These are phyloP conservation scores for Calonectria leucothoes DNA, from an alignment of 2,329 filamentous ascomycete genomes.

Conservation along the genomic window DNA sequence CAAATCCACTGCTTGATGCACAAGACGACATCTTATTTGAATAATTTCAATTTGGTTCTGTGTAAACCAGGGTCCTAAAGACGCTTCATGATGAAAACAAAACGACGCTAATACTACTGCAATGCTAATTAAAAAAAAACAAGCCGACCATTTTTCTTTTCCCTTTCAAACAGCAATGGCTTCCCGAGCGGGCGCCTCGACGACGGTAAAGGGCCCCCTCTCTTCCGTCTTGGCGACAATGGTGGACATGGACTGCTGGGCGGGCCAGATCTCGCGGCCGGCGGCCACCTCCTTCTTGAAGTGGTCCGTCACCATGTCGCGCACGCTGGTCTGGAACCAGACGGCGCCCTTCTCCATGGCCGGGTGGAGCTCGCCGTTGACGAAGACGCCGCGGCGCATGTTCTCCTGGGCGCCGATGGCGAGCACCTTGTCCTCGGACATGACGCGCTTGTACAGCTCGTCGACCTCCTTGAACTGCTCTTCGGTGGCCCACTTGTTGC, in stretches of 20 bases:
- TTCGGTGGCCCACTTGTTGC: background rate
- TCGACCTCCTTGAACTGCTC: conserved; percentile 8
- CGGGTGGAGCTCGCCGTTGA: conserved; percentile 64
- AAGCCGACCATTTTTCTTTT: background rate
- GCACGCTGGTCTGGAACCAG: conserved; percentile 19
- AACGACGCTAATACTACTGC: background rate
- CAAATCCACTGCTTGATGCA: background rate
- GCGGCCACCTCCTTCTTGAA: conserved; percentile 4
- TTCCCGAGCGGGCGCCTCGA: background rate
- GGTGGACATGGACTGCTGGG: background rate
- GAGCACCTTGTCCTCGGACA: conserved; percentile 63
- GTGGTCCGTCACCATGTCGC: conserved; percentile 10
- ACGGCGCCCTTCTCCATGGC: conserved; percentile 58
- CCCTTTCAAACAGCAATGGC: background rate
- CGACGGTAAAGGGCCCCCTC: background rate
- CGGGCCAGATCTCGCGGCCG: conserved; percentile 11
- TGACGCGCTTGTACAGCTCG: conserved; percentile 50
- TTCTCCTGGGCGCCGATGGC: conserved; percentile 62
- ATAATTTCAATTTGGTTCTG: background rate
- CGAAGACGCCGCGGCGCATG: conserved; percentile 61
- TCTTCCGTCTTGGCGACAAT: background rate
- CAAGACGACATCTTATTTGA: background rate
- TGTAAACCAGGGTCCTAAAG: background rate
- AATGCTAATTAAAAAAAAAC: background rate
- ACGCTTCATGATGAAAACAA: background rate